Base-by-base conservation (phyloP, 345 rosid species). In the Corchorus capsularis region DNA sequence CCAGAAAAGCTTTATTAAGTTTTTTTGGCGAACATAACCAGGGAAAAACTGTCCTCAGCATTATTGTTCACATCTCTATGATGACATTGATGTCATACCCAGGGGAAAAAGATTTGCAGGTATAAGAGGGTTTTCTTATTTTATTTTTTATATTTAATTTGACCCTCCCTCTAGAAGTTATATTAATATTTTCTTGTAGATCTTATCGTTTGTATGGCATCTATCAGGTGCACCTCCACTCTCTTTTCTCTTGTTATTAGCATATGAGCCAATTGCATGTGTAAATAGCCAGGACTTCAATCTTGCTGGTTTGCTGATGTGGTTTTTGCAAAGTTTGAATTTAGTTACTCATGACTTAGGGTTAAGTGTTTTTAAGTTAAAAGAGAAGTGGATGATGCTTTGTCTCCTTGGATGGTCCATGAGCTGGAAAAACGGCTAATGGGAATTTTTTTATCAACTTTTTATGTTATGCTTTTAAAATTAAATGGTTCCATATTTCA, bases 91-190 rank as follows among this genome's bases (percentile, higher is more conserved):
- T 89, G 83, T 89, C 96, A 57, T 96, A 93, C 81, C 96, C 99
- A 47, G 99, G 99, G 81, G 98, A 93, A 84, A 96, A 89, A 53
- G 87, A 88, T 86, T 87, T 96, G 89, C 99, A 96, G 98, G 99
- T 96, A 83, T 45, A 35, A 53, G 14, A 35, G 35, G 27, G 27
- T 27, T 27, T 27, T 27, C 27, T 27, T 27, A 27, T 27, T 27
- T 56, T 7, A n/a, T 55, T 0, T 56, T 56, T 8, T 20, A 19
- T 20, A 8, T 5, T 15, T 15, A 15, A 27, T 56, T 56, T 56
- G 34, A 3, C 5, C 12, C 62, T 93, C 88, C 97, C 91, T 94
- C 97, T 94, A 80, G 47, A 22, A 54, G 19, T 80, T 11, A 69
- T 37, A 3, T 54, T 69, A 71, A 75, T 19, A 63, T 76, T 46